Evolutionary conservation across 371 early-diverging fungal species (phyloP), one percentile per base, ranked within the genome.

Genomic region (Conidiobolus incongruus): DNA sequence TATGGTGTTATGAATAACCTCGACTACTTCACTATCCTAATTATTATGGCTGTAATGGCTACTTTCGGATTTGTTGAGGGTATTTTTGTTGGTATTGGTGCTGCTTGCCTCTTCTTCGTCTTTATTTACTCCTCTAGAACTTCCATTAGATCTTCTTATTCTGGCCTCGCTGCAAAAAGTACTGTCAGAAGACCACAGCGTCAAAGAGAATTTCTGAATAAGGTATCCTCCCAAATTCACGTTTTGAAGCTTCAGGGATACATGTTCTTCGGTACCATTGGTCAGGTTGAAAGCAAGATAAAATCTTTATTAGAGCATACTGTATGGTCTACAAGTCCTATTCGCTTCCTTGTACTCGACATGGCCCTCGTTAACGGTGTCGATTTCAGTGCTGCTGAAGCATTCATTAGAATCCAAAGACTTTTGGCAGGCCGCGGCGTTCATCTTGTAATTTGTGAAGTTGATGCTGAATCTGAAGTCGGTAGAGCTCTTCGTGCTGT

Each of bases 351-450:
- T 30, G 69, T 94, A 0, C 55, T 94, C 8, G 93, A 94, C 54
- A 74, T 92, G 49, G 67, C 70, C 1, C 58, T 89, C 15, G 85
- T 89, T 6, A 83, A 68, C 43, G 88, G 87, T 7, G 65, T 94
- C n/a, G 95, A 94, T 55, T 91, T 89, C 47, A 81, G 81, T 47
- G 92, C 93, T 0, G 78, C 87, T 1, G 92, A 94, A 51, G 85
- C 84, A 0, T 89, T 94, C 58, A 72, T 79, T 13, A 70, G 89
- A 7, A 68, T 90, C 36, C 75, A 81, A 26, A 73, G 87, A 1
- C 58, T 79, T 30, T 63, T 92, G 6, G 53, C 54, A 13, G 63
- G 66, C 0, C 65, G 70, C 22, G 64, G 75, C 16, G 77, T 86
- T 7, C 80, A 74, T 54, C 62, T 93, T 55, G 81, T 90, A 13